These are phyloP conservation scores for Gentiana dahurica DNA, from an alignment of 257 asterid genomes.

Conservation along the genomic window DNA sequence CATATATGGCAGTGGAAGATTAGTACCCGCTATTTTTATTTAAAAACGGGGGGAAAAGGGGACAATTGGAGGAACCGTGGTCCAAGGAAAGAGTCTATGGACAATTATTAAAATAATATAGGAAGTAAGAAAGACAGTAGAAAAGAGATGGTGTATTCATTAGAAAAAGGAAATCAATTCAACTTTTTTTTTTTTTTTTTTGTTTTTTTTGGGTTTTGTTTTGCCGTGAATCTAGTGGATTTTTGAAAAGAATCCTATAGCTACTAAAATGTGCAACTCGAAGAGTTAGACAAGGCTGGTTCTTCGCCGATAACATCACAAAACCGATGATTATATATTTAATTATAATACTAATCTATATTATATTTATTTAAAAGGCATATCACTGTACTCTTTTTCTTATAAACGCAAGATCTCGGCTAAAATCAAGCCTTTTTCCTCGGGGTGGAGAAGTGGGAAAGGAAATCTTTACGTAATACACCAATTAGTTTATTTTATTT, in stretches of 20 bases:
- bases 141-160: no score
- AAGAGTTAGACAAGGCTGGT: slow-evolving; percentile 82
- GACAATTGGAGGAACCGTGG: background rate
- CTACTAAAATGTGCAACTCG: slow-evolving; percentile 33
- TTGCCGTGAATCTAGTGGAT: background rate
- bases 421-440: slow-evolving; percentile 27
- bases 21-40: no score
- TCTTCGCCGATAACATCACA: slow-evolving; percentile 52
- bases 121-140: background rate
- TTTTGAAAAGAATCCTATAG: slow-evolving; percentile 21
- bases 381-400: slow-evolving; percentile 3
- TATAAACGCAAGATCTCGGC: slow-evolving; percentile 26
- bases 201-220: no score
- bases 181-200: no score
- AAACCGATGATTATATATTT: slow-evolving; percentile 25
- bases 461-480: background rate
- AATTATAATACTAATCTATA: background rate
- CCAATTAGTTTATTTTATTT: background rate
- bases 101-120: no score
- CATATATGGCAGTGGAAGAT: background rate
- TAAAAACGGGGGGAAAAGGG: no score
- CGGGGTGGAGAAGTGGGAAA: background rate
- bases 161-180: background rate
- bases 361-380: background rate
- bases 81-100: no score